Percentiles rank a stretch among this genome's conserved stretches.
Conservation (phyloP, 2,329 filamentous ascomycete genomes). For the Ophiostoma quercus region DNA sequence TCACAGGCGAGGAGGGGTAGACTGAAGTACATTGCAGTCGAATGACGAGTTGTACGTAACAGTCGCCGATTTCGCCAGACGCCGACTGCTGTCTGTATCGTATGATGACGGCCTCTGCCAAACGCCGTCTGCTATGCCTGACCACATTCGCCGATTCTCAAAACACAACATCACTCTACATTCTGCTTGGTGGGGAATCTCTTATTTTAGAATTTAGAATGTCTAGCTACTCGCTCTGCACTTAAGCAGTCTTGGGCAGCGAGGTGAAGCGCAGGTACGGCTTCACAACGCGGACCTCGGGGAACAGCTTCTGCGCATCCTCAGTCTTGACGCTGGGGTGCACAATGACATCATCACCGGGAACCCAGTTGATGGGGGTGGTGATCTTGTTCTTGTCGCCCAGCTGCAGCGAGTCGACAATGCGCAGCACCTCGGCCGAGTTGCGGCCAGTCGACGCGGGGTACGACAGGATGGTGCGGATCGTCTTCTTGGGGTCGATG, state of each 20-base stretch:
- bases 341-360: conserved; percentile 87
- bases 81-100: too few relatives aligned
- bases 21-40: too few relatives aligned
- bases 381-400: conserved; percentile 85
- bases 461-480: conserved; percentile 87
- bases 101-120: too few relatives aligned
- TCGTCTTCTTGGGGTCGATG: conserved; percentile 90
- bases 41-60: too few relatives aligned
- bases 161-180: neutral
- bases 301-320: conserved; percentile 84
- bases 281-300: conserved; percentile 64
- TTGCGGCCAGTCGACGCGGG: conserved; percentile 85
- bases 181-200: neutral
- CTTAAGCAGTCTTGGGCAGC: conserved; percentile 45
- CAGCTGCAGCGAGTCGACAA: conserved; percentile 72
- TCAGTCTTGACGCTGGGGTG: conserved; percentile 76
- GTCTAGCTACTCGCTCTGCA: neutral
- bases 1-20: too few relatives aligned
- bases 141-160: neutral
- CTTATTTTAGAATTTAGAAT: neutral
- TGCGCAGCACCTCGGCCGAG: conserved; percentile 70
- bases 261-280: conserved; percentile 70
- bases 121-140: too few relatives aligned
- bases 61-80: too few relatives aligned
- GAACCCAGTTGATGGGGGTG: conserved; percentile 85